A percentile compares a stretch with the other conserved stretches of the same genome.
phyloP scores from a whole-genome alignment of 208 protist genomes.

The Crithidia sp. region DNA sequence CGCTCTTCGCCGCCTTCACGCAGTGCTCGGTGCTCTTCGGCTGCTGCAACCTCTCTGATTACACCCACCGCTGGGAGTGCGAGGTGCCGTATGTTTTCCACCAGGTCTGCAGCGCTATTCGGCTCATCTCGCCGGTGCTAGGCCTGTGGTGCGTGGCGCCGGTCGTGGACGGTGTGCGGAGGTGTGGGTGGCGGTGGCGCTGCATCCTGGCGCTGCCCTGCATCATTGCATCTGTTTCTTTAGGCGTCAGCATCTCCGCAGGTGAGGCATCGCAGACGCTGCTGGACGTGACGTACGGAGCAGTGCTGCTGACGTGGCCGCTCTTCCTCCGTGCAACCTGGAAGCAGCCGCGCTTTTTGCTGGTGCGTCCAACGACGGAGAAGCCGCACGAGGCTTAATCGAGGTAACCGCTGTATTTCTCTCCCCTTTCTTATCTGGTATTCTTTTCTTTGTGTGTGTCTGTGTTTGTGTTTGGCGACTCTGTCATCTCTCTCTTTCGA shows the following conservation, averaged over 20 bases:
- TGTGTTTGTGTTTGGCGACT: no score
- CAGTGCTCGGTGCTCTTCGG: constrained; percentile 62
- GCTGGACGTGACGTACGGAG: constrained; percentile 25
- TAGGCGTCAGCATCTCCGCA: constrained; percentile 24
- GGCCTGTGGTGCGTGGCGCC: constrained; percentile 64
- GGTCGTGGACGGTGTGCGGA: constrained; percentile 53
- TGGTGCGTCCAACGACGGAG: constrained; percentile 8
- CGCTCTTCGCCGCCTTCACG: constrained; percentile 43
- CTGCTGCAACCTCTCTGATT: constrained; percentile 46
- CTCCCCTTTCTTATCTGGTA: neutral
- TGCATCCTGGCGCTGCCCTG: constrained; percentile 44
- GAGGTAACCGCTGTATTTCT: no score
- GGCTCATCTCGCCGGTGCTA: constrained; percentile 54
- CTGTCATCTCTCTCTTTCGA: no score
- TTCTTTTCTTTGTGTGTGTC: neutral
- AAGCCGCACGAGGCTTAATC: constrained; percentile 50
- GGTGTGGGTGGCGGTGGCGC: constrained; percentile 40
- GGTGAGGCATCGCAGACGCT: constrained; percentile 24
- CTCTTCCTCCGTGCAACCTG: constrained; percentile 43
- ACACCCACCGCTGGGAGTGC: constrained; percentile 64
- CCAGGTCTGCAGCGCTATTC: constrained; percentile 61
- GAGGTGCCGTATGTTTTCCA: constrained; percentile 72
- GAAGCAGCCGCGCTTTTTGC: constrained; percentile 33
- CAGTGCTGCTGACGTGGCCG: constrained; percentile 28
- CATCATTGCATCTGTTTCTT: constrained; percentile 23